A percentile compares a stretch with the other conserved stretches of the same genome.
Evolutionary conservation across 306 rosid species (phyloP).

Genomic region (Quercus parvula): DNA sequence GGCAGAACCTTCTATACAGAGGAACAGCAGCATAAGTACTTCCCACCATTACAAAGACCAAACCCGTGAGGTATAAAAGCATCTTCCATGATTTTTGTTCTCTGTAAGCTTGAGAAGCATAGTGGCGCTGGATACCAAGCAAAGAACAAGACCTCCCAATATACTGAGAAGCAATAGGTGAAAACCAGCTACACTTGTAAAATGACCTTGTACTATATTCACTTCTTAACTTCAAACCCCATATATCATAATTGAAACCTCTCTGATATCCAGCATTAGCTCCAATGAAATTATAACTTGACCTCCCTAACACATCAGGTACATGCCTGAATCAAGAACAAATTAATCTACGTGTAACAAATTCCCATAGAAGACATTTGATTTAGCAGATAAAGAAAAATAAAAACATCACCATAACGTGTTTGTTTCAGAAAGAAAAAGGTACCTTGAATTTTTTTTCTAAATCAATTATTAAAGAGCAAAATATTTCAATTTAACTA

Average conservation of each 20-base stretch:
- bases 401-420: background rate
- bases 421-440: background rate
- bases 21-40: conserved; percentile 88
- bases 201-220: conserved; percentile 38
- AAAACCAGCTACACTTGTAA: conserved; percentile 26
- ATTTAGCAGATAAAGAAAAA: background rate
- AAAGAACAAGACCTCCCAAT: conserved; percentile 35
- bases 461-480: background rate
- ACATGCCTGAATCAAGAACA: conserved; percentile 45
- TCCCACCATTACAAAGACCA: conserved; percentile 90
- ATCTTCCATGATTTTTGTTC: conserved; percentile 72
- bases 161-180: conserved; percentile 39
- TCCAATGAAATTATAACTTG: conserved; percentile 27
- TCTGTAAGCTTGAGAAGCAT: conserved; percentile 43
- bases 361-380: conserved; percentile 6
- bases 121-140: conserved; percentile 42
- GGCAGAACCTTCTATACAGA: conserved; percentile 87
- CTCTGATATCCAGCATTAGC: conserved; percentile 27
- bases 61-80: conserved; percentile 62
- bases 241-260: conserved; percentile 21
- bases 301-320: conserved; percentile 27
- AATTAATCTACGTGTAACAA: conserved; percentile 3
- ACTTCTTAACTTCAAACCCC: conserved; percentile 25
- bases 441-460: background rate
- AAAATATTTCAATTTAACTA: background rate